Evolutionary conservation across 2,329 filamentous ascomycete genomes (phyloP), one percentile per base, ranked within the genome.

Genomic region (Botryotinia convoluta): DNA sequence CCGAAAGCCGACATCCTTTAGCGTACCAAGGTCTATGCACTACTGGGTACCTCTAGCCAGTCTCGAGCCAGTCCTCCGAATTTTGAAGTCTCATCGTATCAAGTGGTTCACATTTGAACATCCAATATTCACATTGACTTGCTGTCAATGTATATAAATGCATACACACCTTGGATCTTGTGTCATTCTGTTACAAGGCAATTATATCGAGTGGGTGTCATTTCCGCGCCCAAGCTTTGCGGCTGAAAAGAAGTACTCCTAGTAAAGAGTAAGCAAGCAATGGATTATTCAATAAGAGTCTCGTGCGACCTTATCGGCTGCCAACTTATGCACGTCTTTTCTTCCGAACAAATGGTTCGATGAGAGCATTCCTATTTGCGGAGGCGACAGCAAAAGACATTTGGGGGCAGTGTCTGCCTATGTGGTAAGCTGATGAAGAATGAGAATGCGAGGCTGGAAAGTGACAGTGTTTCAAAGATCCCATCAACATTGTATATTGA

Each of bases 331-430:
- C 69, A 72, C 20, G 18, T 72, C 60, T 72, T 54, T 22, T 29
- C 69, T 71, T 71, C 69, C 60, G 69, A 70, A 18, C 68, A 37
- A 70, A 70, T 70, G 54, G 68, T 61, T 61, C 54, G 68, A 60
- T 9, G 45, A 39, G 68, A 65, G 44, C 29, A 35, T 32, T 45
- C 37, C 45, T 71, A 29, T 48, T 4, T 29, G 26, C 26, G 45
- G 44, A 44, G 42, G 59, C 44, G 42, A 71, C 67, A n/a, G 54
- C 60, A 74, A 71, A 22, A 61, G 16, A 7, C 32, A 22, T 44
- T 37, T 22, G n/a, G 61, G 45, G n/a, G 26, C 44, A 57, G 45
- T 65, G 61, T 72, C 35, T 72, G 60, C 69, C 35, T 57, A 54
- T 35, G 14, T 39, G 59, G 44, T 71, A 64, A 71, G 69, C 60